A percentile compares a stretch with the other conserved stretches of the same genome.
Conservation (phyloP, 2,329 filamentous ascomycete species). For the Metarhizium robertsii region DNA sequence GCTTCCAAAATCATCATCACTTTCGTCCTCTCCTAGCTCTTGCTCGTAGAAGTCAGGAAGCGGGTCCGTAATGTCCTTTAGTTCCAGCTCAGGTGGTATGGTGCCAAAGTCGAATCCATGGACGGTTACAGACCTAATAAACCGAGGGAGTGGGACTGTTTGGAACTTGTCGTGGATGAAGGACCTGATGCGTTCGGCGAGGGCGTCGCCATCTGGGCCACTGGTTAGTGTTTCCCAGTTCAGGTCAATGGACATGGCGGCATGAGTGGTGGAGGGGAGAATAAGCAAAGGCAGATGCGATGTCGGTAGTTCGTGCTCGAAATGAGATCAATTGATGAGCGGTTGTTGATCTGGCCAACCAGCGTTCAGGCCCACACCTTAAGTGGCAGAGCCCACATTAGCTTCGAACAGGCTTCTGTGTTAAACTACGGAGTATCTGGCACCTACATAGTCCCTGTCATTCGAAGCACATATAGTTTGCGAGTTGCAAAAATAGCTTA, state of each 20-base stretch:
- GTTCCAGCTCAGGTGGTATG: conserved; percentile 73
- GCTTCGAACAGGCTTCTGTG: no score
- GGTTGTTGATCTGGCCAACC: background rate
- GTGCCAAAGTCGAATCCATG: conserved; percentile 89
- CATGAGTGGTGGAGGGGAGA: background rate
- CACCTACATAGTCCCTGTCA: no score
- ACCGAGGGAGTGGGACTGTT: conserved; percentile 78
- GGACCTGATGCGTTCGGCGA: conserved; percentile 77
- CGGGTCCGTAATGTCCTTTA: conserved; percentile 95
- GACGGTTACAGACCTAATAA: conserved; percentile 93
- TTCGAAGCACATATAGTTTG: no score
- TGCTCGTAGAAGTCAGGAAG: conserved; percentile 94
- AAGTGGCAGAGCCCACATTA: background rate
- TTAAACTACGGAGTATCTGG: no score
- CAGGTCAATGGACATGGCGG: conserved; percentile 87
- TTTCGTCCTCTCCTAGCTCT: conserved; percentile 47
- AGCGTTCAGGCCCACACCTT: background rate
- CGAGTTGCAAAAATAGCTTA: background rate
- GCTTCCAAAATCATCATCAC: conserved; percentile 20
- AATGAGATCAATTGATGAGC: background rate
- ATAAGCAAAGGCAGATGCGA: background rate
- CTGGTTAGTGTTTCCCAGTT: conserved; percentile 91
- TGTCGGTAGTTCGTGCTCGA: background rate
- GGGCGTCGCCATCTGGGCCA: conserved; percentile 74
- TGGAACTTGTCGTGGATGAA: conserved; percentile 98